Percentiles rank a stretch among this genome's conserved stretches.
Evolutionary conservation across 495 filamentous ascomycete genomes (phyloP).

Genomic region (Trichodelitschia bisporula): DNA sequence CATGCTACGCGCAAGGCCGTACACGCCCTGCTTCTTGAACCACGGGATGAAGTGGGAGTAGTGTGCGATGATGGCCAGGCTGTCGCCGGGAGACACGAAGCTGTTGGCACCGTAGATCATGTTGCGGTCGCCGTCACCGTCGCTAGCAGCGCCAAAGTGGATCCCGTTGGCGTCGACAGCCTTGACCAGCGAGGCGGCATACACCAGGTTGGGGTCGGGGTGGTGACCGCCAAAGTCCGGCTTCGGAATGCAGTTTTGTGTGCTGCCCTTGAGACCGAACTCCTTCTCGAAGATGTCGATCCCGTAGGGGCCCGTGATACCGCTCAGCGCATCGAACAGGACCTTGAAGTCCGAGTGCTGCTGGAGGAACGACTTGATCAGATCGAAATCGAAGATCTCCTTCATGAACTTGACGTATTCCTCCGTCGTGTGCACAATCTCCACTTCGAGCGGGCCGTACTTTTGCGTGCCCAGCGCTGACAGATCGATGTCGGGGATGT

Average conservation of each 20-base stretch:
- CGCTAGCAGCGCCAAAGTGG: conserved; percentile 87
- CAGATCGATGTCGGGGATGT: conserved; percentile 72
- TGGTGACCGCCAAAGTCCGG: conserved; percentile 94
- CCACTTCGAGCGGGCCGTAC: conserved; percentile 72
- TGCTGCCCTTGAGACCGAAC: conserved; percentile 59
- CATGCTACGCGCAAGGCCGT: conserved; percentile 89
- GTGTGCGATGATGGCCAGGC: conserved; percentile 91
- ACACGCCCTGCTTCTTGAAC: conserved; percentile 91
- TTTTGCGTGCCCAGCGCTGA: conserved; percentile 55
- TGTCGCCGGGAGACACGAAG: conserved; percentile 94
- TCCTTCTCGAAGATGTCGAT: conserved; percentile 86
- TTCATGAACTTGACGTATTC: conserved; percentile 93
- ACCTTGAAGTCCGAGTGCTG: conserved; percentile 82
- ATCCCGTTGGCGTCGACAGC: conserved; percentile 76
- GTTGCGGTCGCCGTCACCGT: conserved; percentile 95
- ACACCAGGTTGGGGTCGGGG: conserved; percentile 96
- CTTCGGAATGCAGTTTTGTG: conserved; percentile 77
- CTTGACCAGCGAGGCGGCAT: conserved; percentile 84
- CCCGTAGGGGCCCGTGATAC: conserved; percentile 89
- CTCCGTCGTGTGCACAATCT: conserved; percentile 73
- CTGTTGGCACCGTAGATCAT: conserved; percentile 97
- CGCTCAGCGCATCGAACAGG: conserved; percentile 80
- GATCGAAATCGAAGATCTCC: conserved; percentile 88
- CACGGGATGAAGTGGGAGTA: conserved; percentile 86
- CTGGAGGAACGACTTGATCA: conserved; percentile 81